Evolutionary conservation across 495 filamentous ascomycete species (phyloP).

Genomic region (Extremus antarcticus): DNA sequence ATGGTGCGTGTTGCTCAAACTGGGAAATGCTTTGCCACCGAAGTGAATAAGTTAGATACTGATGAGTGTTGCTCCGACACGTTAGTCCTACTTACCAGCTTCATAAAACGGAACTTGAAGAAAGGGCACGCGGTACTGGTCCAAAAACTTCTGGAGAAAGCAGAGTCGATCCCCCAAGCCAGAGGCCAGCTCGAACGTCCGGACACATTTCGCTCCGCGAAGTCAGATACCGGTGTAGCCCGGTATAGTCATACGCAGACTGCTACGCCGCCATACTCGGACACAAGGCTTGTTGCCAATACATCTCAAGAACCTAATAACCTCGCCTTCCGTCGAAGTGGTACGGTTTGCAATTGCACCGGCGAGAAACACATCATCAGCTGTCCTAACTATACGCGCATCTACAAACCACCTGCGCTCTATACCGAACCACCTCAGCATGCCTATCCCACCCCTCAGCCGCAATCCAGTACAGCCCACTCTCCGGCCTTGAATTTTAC

Average conservation of each 20-base stretch:
- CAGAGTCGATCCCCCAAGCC: constrained; percentile 14
- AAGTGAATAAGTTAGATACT: too few relatives aligned
- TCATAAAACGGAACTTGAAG: constrained; percentile 67
- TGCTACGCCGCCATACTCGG: not conserved
- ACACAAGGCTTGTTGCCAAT: not conserved
- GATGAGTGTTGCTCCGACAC: too few relatives aligned
- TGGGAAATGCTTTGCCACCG: too few relatives aligned
- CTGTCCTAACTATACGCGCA: not conserved
- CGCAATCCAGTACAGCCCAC: not conserved
- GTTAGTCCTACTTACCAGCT: constrained; percentile 55
- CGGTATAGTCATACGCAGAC: too few relatives aligned
- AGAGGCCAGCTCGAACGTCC: not conserved
- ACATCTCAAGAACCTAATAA: not conserved
- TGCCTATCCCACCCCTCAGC: not conserved
- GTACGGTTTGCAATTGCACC: not conserved
- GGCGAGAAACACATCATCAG: not conserved
- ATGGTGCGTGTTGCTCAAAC: too few relatives aligned
- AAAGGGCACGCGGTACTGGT: constrained; percentile 58
- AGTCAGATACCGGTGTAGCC: not conserved
- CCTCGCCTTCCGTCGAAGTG: not conserved
- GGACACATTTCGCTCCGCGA: not conserved
- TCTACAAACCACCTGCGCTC: not conserved
- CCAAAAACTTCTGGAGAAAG: constrained; percentile 51
- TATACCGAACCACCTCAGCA: not conserved
- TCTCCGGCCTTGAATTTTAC: not conserved